phyloP scores from a whole-genome alignment of 2,329 filamentous ascomycete species.

The Phialophora tarda region DNA sequence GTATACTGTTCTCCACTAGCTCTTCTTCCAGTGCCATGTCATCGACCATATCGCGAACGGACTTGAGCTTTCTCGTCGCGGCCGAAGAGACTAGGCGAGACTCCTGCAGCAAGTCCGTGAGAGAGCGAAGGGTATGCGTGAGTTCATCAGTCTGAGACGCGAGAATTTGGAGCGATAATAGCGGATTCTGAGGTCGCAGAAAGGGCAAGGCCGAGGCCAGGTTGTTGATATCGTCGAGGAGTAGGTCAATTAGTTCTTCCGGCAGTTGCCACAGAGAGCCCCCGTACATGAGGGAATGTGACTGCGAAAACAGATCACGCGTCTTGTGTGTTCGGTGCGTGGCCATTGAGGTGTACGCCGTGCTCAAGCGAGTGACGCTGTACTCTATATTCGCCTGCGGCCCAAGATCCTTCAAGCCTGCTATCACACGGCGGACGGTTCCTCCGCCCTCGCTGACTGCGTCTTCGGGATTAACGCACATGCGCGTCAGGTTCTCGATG shows the following conservation, averaged over 20 bases:
- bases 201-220: conserved; percentile 59
- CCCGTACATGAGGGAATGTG: conserved; percentile 61
- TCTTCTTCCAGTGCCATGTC: conserved; percentile 87
- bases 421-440: conserved; percentile 59
- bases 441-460: conserved; percentile 55
- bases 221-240: conserved; percentile 62
- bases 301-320: conserved; percentile 63
- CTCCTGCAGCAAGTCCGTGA: conserved; percentile 94
- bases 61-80: conserved; percentile 78
- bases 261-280: conserved; percentile 51
- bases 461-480: conserved; percentile 41
- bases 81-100: conserved; percentile 84
- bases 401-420: conserved; percentile 59
- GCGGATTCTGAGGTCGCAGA: conserved; percentile 53
- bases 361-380: conserved; percentile 62
- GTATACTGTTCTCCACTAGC: conserved; percentile 77
- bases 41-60: conserved; percentile 80
- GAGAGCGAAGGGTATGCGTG: conserved; percentile 78
- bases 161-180: conserved; percentile 70
- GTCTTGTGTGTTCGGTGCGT: conserved; percentile 67
- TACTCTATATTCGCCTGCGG: conserved; percentile 63
- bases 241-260: conserved; percentile 60
- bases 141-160: conserved; percentile 74
- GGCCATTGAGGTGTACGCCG: conserved; percentile 63
- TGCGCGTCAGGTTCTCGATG: conserved; percentile 60